A percentile compares a stretch with the other conserved stretches of the same genome.
Conservation (phyloP, 257 asterid species). For the Haberlea rhodopensis region DNA sequence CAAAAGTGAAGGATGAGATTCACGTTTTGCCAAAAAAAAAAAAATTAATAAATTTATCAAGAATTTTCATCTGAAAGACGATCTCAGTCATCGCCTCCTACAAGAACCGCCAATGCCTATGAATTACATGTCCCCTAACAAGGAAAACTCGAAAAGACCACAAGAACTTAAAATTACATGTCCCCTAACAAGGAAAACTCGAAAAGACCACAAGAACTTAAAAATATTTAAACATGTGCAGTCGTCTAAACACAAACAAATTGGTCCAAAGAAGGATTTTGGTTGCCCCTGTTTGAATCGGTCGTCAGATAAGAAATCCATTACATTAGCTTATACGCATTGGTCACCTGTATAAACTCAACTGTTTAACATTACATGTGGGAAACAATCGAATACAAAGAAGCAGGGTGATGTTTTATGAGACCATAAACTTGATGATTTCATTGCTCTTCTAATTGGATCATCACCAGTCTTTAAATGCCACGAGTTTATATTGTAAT, state of each 20-base stretch:
- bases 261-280: neutral
- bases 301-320: neutral
- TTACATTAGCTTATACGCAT: neutral
- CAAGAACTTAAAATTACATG: too few relatives aligned
- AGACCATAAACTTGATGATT: slow-evolving; percentile 2
- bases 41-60: too few relatives aligned
- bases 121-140: too few relatives aligned
- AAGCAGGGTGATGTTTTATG: slow-evolving; percentile 1
- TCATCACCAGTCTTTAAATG: slow-evolving; percentile 8
- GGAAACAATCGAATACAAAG: slow-evolving; percentile 9
- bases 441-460: slow-evolving; percentile 13
- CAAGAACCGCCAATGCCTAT: too few relatives aligned
- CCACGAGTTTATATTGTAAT: slow-evolving; percentile 8
- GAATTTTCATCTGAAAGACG: too few relatives aligned
- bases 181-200: too few relatives aligned
- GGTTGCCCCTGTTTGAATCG: neutral
- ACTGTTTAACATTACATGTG: neutral
- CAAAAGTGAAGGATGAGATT: too few relatives aligned
- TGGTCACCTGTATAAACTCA: neutral
- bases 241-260: neutral
- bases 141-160: too few relatives aligned
- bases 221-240: too few relatives aligned
- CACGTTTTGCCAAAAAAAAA: too few relatives aligned
- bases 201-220: too few relatives aligned
- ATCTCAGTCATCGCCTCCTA: too few relatives aligned